phyloP scores from a whole-genome alignment of 2,329 filamentous ascomycete species.

The Diaporthe vexans region DNA sequence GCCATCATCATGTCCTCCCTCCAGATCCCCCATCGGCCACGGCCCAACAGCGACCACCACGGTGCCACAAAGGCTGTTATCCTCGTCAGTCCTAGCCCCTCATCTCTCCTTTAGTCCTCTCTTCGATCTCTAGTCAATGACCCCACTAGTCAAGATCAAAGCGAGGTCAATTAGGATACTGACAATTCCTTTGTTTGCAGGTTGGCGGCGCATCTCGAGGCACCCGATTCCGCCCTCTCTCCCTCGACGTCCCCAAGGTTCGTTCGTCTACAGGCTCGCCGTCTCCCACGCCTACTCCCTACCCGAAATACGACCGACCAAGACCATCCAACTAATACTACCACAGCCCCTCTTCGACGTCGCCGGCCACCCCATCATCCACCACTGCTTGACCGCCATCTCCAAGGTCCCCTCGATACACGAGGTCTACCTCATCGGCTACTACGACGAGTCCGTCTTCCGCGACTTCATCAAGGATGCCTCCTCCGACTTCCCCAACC shows the following conservation, averaged over 20 bases:
- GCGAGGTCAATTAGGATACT: slow-evolving; percentile 34
- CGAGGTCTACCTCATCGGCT: slow-evolving; percentile 97
- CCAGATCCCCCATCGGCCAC: slow-evolving; percentile 67
- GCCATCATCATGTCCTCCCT: slow-evolving; percentile 67
- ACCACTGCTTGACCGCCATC: slow-evolving; percentile 94
- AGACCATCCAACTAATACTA: neutral
- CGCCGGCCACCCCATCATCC: slow-evolving; percentile 97
- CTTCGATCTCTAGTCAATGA: neutral
- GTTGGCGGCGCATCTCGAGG: slow-evolving; percentile 96
- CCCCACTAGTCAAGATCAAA: neutral
- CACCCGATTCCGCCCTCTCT: slow-evolving; percentile 94
- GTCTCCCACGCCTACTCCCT: neutral
- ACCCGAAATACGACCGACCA: neutral
- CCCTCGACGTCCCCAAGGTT: slow-evolving; percentile 96
- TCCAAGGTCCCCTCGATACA: slow-evolving; percentile 91
- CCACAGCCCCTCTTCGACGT: slow-evolving; percentile 94
- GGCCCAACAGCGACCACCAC: slow-evolving; percentile 59
- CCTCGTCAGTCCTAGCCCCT: slow-evolving; percentile 71
- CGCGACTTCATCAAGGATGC: slow-evolving; percentile 98
- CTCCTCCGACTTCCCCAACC: slow-evolving; percentile 84
- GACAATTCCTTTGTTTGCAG: slow-evolving; percentile 59
- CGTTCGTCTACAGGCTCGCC: slow-evolving; percentile 44
- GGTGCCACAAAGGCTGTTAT: slow-evolving; percentile 93
- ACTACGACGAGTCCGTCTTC: slow-evolving; percentile 98
- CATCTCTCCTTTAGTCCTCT: neutral